These are phyloP conservation scores for Cyanodermella asteris DNA, from an alignment of 2,329 filamentous ascomycete genomes.

Conservation along the genomic window DNA sequence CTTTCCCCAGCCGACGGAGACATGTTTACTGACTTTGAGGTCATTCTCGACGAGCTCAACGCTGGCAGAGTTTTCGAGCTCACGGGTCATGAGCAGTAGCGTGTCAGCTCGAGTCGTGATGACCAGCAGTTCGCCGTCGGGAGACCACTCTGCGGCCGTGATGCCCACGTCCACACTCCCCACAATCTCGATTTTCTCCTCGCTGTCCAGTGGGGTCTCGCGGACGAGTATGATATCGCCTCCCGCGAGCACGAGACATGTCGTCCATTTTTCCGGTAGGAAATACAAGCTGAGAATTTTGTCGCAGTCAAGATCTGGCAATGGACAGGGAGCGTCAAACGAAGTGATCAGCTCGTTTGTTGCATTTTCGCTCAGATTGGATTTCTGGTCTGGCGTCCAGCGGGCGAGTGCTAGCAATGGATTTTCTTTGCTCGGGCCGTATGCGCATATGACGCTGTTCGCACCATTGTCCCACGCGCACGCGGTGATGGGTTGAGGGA, in stretches of 20 bases:
- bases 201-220: constrained; percentile 42
- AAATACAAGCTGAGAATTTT: constrained; percentile 60
- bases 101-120: constrained; percentile 62
- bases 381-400: constrained; percentile 7
- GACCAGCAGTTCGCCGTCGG: constrained; percentile 76
- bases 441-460: constrained; percentile 59
- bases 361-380: constrained; percentile 16
- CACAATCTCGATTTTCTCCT: constrained; percentile 80
- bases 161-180: constrained; percentile 88
- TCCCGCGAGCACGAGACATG: constrained; percentile 66
- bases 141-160: constrained; percentile 74
- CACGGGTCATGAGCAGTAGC: constrained; percentile 76
- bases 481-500: constrained; percentile 49
- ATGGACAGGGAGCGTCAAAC: constrained; percentile 72
- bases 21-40: constrained; percentile 72
- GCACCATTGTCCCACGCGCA: constrained; percentile 67
- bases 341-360: constrained; percentile 40
- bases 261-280: constrained; percentile 56
- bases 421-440: constrained; percentile 54
- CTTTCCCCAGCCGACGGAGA: constrained; percentile 95
- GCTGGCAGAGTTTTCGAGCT: constrained; percentile 67
- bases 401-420: constrained; percentile 52
- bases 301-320: constrained; percentile 54
- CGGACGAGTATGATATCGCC: constrained; percentile 77
- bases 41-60: constrained; percentile 52